Evolutionary conservation across 2,329 filamentous ascomycete species (phyloP).

Genomic region (Xylaria multiplex): DNA sequence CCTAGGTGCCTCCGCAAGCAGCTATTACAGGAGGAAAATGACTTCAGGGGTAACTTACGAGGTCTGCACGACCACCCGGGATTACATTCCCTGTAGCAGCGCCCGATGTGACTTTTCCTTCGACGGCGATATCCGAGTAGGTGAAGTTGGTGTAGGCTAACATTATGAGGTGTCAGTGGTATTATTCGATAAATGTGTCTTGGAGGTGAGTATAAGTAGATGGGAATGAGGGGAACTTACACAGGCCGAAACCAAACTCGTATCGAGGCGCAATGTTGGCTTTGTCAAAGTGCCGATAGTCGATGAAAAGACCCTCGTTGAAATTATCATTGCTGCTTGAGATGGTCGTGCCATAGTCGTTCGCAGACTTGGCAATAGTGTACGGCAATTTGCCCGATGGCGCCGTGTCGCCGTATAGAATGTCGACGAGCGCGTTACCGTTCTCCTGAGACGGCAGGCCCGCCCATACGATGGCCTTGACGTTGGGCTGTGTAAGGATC

Average conservation of each 20-base stretch:
- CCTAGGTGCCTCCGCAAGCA: too few species aligned
- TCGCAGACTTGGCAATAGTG: slow-evolving; percentile 59
- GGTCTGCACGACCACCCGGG: slow-evolving; percentile 57
- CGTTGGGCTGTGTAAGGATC: slow-evolving; percentile 71
- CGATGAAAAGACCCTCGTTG: slow-evolving; percentile 69
- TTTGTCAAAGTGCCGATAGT: slow-evolving; percentile 72
- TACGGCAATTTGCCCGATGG: slow-evolving; percentile 61
- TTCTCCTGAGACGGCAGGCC: slow-evolving; percentile 80
- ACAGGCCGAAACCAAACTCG: slow-evolving; percentile 72
- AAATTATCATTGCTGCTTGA: slow-evolving; percentile 60
- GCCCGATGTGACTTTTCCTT: slow-evolving; percentile 52
- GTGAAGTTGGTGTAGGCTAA: slow-evolving; percentile 75
- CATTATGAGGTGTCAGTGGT: background rate
- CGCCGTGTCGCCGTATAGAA: slow-evolving; percentile 70
- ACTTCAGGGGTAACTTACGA: slow-evolving; percentile 38
- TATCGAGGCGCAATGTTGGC: slow-evolving; percentile 67
- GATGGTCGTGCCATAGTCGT: slow-evolving; percentile 57
- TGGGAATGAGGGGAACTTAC: slow-evolving; percentile 48
- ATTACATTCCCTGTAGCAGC: slow-evolving; percentile 54
- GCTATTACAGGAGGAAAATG: too few species aligned
- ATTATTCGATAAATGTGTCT: background rate
- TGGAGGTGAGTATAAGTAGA: too few species aligned
- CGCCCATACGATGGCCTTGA: slow-evolving; percentile 80
- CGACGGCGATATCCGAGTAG: slow-evolving; percentile 61
- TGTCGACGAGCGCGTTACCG: slow-evolving; percentile 77